Evolutionary conservation across 2,329 filamentous ascomycete species (phyloP).

Genomic region (Botrytis aclada): DNA sequence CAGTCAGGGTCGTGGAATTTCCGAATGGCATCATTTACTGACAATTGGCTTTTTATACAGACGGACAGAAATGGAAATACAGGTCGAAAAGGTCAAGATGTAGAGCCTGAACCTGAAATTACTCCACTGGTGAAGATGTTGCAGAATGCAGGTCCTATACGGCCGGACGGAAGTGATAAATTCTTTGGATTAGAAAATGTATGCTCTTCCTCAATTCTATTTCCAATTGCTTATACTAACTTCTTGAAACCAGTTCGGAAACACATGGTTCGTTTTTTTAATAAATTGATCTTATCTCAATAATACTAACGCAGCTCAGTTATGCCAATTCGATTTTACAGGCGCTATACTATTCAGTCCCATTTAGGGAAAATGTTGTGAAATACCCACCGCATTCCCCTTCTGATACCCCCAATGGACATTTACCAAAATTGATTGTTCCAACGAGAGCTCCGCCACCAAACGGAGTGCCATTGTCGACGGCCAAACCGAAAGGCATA

Average conservation of each 20-base stretch:
- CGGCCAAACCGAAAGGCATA: constrained; percentile 53
- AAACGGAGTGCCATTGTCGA: constrained; percentile 46
- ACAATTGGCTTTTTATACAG: constrained; percentile 22
- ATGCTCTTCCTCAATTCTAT: constrained; percentile 42
- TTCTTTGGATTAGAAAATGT: constrained; percentile 99
- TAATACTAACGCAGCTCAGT: constrained; percentile 49
- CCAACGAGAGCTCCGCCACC: constrained; percentile 49
- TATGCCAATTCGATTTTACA: constrained; percentile 99
- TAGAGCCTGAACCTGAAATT: constrained; percentile 46
- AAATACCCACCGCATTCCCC: constrained; percentile 78
- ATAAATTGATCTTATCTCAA: not conserved
- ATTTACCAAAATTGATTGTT: constrained; percentile 55
- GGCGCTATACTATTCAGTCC: constrained; percentile 91
- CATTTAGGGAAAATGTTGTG: constrained; percentile 91
- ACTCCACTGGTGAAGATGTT: constrained; percentile 73
- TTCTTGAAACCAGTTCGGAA: constrained; percentile 70
- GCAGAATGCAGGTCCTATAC: constrained; percentile 73
- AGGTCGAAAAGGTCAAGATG: constrained; percentile 36
- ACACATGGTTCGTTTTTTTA: constrained; percentile 73
- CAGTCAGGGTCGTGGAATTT: not conserved
- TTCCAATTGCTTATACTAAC: constrained; percentile 27
- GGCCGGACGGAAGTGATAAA: constrained; percentile 89
- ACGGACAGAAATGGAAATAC: constrained; percentile 27
- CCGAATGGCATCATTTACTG: constrained; percentile 21
- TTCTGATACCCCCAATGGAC: constrained; percentile 64